Evolutionary conservation across 306 rosid genomes (phyloP), one percentile per base, ranked within the genome.

Genomic region (Corylus americana): DNA sequence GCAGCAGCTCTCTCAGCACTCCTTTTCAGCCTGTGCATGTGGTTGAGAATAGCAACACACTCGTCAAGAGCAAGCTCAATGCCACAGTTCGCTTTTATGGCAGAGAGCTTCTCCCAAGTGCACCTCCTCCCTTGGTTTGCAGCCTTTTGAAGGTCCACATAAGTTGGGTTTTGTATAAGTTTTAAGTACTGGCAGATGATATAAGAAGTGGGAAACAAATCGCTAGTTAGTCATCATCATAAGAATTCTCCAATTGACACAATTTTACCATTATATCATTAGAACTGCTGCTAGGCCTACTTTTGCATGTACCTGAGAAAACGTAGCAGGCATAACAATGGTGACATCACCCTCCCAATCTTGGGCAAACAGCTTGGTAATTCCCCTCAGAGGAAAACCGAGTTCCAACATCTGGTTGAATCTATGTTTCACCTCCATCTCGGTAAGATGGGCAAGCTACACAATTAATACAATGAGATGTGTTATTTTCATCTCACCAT

Each of bases 291-390:
- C 29, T 31, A 69, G n/a, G 62, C 16, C 78, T 47, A 25, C 66
- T 50, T 67, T 27, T 54, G 55, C 51, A n/a, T 20, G 59, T 80
- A 95, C 98, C 98, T 93, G 99, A 82, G 98, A 90, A 83, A 95
- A 94, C 25, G 99, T 92, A 48, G 99, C 99, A 9, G 98, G 99
- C 96, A 95, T 95, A 55, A 95, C 99, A 73, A 95, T 86, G 20
- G 99, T 95, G 55, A 95, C 93, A 45, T 95, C 97, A 51, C 99
- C 99, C 87, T 95, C 99, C 99, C 99, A 95, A 39, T 95, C 99
- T 87, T 95, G 99, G 77, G 98, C 99, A 77, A 95, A 95, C 82
- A 95, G 83, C 80, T 90, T 90, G 7, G 98, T 97, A 48, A 95
- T 72, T 82, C 98, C 98, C 8, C 99, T 98, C 55, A 95, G 86